phyloP scores from a whole-genome alignment of 2,329 filamentous ascomycete species.

The Alternaria conjuncta region DNA sequence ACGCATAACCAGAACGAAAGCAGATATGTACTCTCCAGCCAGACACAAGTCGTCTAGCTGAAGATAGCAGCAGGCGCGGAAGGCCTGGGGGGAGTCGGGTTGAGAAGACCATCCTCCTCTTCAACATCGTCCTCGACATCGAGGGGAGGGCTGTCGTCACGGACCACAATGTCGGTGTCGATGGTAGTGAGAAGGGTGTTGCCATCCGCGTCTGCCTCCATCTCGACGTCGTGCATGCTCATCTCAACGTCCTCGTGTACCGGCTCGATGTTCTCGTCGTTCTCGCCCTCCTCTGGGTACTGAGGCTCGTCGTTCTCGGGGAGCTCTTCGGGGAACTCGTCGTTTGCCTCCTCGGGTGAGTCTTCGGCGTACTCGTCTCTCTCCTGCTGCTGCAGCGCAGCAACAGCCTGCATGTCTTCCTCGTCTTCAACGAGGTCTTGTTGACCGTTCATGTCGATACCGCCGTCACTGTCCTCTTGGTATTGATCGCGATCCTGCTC shows the following conservation, averaged over 20 bases:
- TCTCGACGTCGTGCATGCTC: neutral
- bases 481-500: neutral
- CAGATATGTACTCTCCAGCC: neutral
- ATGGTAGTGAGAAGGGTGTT: neutral
- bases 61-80: neutral
- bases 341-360: neutral
- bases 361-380: neutral
- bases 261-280: neutral
- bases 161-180: neutral
- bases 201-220: neutral
- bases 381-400: neutral
- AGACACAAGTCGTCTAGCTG: neutral
- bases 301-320: neutral
- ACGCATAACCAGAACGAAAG: neutral
- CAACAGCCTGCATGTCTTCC: neutral
- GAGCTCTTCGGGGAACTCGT: neutral
- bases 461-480: conserved; percentile 1
- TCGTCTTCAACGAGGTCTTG: neutral
- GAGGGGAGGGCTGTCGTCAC: neutral
- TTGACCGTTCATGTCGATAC: neutral
- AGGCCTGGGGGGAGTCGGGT: neutral
- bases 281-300: neutral
- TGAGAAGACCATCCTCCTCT: neutral
- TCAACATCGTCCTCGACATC: neutral
- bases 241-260: neutral